These are phyloP conservation scores for Neurospora sp. DNA, from an alignment of 495 filamentous ascomycete species.

Conservation along the genomic window DNA sequence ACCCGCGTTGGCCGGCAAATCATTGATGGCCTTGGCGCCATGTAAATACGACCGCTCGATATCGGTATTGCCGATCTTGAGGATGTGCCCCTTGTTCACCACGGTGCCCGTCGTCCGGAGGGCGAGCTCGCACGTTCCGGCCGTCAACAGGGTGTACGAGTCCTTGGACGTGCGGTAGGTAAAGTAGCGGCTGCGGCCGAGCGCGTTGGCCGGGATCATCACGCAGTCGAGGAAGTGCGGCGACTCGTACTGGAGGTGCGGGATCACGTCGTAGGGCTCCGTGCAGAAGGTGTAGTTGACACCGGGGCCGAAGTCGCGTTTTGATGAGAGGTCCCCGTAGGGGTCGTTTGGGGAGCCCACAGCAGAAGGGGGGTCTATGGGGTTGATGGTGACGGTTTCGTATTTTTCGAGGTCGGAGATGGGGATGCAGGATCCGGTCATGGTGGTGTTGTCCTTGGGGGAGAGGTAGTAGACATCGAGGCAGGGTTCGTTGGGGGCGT, in stretches of 20 bases:
- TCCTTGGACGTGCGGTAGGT: not conserved
- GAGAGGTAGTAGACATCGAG: not conserved
- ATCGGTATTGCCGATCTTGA: not conserved
- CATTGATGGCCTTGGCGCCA: not conserved
- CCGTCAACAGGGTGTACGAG: not conserved
- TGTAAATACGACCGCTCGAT: not conserved
- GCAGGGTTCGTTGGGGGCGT: not conserved
- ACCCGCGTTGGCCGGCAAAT: not conserved
- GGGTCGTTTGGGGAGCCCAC: not conserved
- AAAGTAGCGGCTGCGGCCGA: not conserved
- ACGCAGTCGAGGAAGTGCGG: not conserved
- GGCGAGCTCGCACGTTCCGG: not conserved
- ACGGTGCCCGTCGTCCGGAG: not conserved
- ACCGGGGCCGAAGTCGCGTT: not conserved
- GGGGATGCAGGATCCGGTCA: not conserved
- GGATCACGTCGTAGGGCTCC: not conserved
- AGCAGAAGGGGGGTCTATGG: not conserved
- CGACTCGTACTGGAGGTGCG: not conserved
- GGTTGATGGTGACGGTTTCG: not conserved
- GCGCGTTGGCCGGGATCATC: not conserved
- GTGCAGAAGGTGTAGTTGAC: not conserved
- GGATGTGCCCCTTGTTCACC: not conserved
- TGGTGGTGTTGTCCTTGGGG: not conserved
- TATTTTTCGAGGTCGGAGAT: not conserved
- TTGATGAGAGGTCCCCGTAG: not conserved